These are phyloP conservation scores for Ulota crispa DNA, from an alignment of 225 moss, liverwort and hornwort species.

Conservation along the genomic window DNA sequence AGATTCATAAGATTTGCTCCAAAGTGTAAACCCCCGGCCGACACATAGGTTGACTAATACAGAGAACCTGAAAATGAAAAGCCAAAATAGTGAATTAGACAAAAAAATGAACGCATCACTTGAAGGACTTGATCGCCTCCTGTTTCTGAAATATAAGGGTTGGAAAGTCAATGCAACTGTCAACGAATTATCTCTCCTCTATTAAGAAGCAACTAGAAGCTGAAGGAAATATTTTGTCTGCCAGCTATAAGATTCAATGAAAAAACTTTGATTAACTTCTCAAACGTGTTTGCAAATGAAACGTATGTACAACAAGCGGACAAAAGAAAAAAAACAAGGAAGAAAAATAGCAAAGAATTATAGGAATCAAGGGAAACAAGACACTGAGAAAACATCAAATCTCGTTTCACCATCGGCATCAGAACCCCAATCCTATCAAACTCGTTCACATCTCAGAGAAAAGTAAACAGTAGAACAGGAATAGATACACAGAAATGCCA, in stretches of 20 bases:
- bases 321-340: not conserved
- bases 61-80: conserved; percentile 27
- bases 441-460: not conserved
- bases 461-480: not conserved
- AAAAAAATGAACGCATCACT: not conserved
- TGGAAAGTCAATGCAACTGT: not conserved
- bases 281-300: not conserved
- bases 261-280: not conserved
- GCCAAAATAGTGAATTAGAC: conserved; percentile 7
- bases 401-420: no score
- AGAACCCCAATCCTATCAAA: not conserved
- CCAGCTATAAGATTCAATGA: not conserved
- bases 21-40: conserved; percentile 13
- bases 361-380: not conserved
- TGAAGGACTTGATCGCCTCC: not conserved
- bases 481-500: not conserved
- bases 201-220: not conserved
- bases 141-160: not conserved
- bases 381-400: not conserved
- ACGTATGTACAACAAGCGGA: not conserved
- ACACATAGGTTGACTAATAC: conserved; percentile 23
- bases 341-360: not conserved
- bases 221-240: not conserved
- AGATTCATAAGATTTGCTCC: conserved; percentile 46
- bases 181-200: not conserved